Base-by-base conservation (phyloP, 2,329 filamentous ascomycete genomes). In the Spiromastix sp. region DNA sequence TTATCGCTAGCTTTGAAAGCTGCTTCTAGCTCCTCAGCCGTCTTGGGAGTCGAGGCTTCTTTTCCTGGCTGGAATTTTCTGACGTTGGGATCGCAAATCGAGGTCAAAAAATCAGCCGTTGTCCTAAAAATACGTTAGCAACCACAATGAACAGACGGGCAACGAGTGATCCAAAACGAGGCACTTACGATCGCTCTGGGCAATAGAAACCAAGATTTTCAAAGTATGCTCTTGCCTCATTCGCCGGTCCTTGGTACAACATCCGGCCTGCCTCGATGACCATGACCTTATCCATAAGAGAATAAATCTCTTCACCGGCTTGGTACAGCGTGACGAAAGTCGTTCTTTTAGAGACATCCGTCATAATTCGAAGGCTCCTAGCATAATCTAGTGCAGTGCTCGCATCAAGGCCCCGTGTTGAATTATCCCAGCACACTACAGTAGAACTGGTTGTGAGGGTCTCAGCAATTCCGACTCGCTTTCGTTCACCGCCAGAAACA, bases 381-480 rank as follows among this genome's bases (percentile, higher is more conserved):
- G 78, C 80, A 47, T 84, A 89, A 49, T 87, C 82, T 4, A 87
- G 66, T 4, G 83, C 84, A 0, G 82, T 87, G 1, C 77, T 82
- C 1, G 81, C 79, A 51, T 91, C 83, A 0, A 89, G 64, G n/a
- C 84, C 84, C 31, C 83, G 68, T 1, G 82, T 89, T 1, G 74
- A 79, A 54, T 89, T 89, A 47, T 89, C 83, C 80, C 81, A 87
- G 42, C 77, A 79, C 21, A 82, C 75, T 1, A 87, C 77, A 0
- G 79, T 77, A 1, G 77, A 77, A 54, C 82, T 80, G 5, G 80
- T 80, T 4, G 81, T 78, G 15, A 89, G 60, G 0, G 80, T 83
- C 57, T 89, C 83, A 2, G 81, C 80, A 43, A 89, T 85, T 15
- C 77, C 79, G 6, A 85, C 82, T 50, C 83, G 79, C 55, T 87